A percentile compares a stretch with the other conserved stretches of the same genome.
Conservation (phyloP, 805 yeast genomes). For the Komagataella phaffii region DNA sequence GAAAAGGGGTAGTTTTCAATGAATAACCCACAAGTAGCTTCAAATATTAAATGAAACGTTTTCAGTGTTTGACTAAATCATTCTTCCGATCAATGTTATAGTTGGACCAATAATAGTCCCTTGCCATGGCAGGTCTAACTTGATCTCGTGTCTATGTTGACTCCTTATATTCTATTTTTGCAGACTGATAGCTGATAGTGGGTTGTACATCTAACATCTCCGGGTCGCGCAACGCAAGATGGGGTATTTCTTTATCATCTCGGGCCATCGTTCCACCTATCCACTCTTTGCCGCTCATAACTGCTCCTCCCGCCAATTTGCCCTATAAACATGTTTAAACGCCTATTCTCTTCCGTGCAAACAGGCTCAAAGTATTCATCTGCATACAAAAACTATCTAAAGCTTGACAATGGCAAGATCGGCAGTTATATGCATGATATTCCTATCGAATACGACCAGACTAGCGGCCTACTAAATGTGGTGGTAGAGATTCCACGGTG, state of each 20-base stretch:
- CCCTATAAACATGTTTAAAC: neutral
- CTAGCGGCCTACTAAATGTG: conserved; percentile 38
- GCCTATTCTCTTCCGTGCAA: conserved; percentile 8
- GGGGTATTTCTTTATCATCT: neutral
- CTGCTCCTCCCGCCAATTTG: neutral
- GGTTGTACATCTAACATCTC: neutral
- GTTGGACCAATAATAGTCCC: no score
- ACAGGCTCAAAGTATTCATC: conserved; percentile 25
- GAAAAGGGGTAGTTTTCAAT: no score
- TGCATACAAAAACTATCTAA: conserved; percentile 29
- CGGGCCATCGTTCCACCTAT: neutral
- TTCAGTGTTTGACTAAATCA: no score
- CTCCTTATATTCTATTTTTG: no score
- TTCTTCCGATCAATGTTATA: no score
- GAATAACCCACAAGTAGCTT: no score
- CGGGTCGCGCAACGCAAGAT: neutral
- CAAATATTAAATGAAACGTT: no score
- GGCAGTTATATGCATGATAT: conserved; percentile 66
- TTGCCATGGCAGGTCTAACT: no score
- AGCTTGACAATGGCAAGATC: conserved; percentile 26
- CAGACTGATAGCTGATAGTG: neutral
- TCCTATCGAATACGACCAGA: conserved; percentile 36
- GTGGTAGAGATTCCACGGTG: conserved; percentile 71
- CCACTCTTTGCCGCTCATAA: neutral
- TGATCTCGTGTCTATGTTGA: no score